Evolutionary conservation across 352 stramenopile genomes (phyloP).

Genomic region (Aphanomyces euteiches): DNA sequence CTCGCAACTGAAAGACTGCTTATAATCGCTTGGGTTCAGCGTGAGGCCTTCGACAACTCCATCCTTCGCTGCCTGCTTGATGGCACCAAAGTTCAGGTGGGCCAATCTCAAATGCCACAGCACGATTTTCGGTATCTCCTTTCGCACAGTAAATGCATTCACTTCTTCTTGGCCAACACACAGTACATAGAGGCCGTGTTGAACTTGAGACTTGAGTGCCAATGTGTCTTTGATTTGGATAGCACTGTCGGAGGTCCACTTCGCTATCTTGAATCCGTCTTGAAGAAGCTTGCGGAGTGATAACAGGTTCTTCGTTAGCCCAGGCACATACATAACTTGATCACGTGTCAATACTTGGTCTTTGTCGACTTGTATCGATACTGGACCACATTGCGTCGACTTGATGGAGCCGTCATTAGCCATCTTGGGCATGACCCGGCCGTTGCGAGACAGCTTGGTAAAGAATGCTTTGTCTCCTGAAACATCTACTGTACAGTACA

Average conservation of each 20-base stretch:
- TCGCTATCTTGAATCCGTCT: not conserved
- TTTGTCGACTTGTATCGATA: slow-evolving; percentile 7
- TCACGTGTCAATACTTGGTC: not conserved
- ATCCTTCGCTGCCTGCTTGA: not conserved
- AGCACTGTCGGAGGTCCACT: not conserved
- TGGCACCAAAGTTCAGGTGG: slow-evolving; percentile 5
- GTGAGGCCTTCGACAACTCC: not conserved
- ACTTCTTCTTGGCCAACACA: not conserved
- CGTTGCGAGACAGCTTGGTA: not conserved
- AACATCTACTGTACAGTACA: not conserved
- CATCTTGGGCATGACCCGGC: not conserved
- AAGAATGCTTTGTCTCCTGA: slow-evolving; percentile 7
- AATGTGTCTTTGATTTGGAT: not conserved
- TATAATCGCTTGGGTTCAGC: not conserved
- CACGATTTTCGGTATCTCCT: not conserved
- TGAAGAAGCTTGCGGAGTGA: not conserved
- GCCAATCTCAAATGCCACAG: not conserved
- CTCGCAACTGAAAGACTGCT: not conserved
- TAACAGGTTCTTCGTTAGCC: slow-evolving; percentile 1
- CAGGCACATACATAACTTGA: not conserved
- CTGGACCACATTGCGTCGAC: not conserved
- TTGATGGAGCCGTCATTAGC: not conserved
- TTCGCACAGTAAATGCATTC: not conserved
- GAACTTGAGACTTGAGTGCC: not conserved
- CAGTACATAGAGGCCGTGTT: slow-evolving; percentile 1